Evolutionary conservation across 768 basidiomycete genomes (phyloP).

Genomic region (Lanmaoa rubissima): DNA sequence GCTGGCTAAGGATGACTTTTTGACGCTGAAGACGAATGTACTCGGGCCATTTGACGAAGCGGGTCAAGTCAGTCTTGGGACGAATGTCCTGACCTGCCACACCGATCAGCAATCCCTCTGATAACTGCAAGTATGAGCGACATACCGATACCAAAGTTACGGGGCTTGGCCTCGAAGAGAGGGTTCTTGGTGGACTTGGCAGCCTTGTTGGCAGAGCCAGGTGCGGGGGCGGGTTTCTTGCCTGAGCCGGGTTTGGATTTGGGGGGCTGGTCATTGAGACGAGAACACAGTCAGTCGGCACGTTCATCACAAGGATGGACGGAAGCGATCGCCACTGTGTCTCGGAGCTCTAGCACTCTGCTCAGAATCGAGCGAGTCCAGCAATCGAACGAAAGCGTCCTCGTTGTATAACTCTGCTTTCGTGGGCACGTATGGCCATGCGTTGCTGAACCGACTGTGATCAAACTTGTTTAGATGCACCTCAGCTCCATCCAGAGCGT

Average conservation of each 20-base stretch:
- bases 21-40: slow-evolving; percentile 97
- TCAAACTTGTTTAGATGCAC: slow-evolving; percentile 18
- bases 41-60: slow-evolving; percentile 99
- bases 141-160: slow-evolving; percentile 95
- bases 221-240: slow-evolving; percentile 85
- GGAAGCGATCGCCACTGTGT: slow-evolving; percentile 31
- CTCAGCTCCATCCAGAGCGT: slow-evolving; percentile 35
- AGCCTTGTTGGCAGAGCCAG: slow-evolving; percentile 74
- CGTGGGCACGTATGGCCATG: slow-evolving; percentile 9
- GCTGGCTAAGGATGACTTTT: slow-evolving; percentile 97
- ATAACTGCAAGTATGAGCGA: not conserved
- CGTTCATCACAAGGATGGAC: slow-evolving; percentile 25
- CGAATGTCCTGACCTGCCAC: slow-evolving; percentile 86
- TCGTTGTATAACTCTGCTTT: slow-evolving; percentile 42
- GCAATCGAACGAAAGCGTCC: slow-evolving; percentile 39
- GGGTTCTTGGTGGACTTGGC: slow-evolving; percentile 88
- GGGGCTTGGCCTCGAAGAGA: slow-evolving; percentile 85
- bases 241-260: slow-evolving; percentile 66
- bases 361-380: slow-evolving; percentile 37
- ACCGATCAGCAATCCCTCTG: not conserved
- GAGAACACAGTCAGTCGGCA: slow-evolving; percentile 45
- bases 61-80: slow-evolving; percentile 85
- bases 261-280: slow-evolving; percentile 92
- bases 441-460: slow-evolving; percentile 26
- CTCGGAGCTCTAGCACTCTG: slow-evolving; percentile 55